These are phyloP conservation scores for Emiliania huxleyi DNA, from an alignment of 78 protist species.

Conservation along the genomic window DNA sequence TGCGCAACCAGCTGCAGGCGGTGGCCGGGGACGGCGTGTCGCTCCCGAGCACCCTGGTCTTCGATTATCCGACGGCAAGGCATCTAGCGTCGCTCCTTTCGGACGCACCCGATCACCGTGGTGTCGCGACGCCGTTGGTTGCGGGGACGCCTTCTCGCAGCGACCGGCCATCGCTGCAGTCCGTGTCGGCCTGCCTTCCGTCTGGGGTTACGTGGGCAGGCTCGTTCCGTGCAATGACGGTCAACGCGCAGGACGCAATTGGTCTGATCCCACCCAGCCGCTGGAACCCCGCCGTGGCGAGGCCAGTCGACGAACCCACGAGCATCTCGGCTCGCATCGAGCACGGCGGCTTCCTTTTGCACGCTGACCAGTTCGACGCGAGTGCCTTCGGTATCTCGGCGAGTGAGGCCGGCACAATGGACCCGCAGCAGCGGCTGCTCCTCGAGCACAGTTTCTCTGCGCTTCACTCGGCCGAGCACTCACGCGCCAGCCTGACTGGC, in stretches of 20 bases:
- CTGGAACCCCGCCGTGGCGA: not conserved
- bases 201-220: too few species aligned
- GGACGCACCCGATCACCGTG: too few species aligned
- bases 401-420: not conserved
- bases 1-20: not conserved
- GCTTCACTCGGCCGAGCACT: not conserved
- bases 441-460: not conserved
- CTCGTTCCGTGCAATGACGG: not conserved
- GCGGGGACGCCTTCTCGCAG: too few species aligned
- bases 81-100: not conserved
- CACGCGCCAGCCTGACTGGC: not conserved
- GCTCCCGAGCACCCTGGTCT: not conserved
- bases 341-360: not conserved
- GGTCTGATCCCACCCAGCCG: not conserved
- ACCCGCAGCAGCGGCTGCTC: slow-evolving; percentile 17
- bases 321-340: not conserved
- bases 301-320: not conserved
- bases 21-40: not conserved
- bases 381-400: not conserved
- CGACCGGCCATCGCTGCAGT: too few species aligned
- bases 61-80: not conserved
- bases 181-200: too few species aligned
- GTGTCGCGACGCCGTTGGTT: too few species aligned
- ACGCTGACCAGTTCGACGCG: not conserved
- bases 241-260: not conserved